Percentiles rank a stretch among this genome's conserved stretches.
Evolutionary conservation across 1,139 yeast species (phyloP).

Genomic region (Eremothecium cymbalariae): DNA sequence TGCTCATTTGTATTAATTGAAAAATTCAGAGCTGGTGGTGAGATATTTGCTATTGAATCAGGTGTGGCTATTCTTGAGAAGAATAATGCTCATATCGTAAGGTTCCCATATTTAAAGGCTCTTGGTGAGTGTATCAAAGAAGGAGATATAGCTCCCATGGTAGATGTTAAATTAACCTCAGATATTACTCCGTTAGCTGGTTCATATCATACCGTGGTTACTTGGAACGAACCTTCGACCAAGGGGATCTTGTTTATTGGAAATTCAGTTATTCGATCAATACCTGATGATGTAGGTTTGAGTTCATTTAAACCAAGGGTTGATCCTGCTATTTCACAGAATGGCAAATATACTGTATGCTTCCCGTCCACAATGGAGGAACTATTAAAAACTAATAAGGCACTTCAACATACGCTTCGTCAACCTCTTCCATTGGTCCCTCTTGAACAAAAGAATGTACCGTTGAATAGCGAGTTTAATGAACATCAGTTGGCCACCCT

Average conservation of each 20-base stretch:
- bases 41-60: neutral
- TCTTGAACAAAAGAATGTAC: conserved; percentile 18
- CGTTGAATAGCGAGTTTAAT: conserved; percentile 19
- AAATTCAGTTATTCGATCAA: too few relatives aligned
- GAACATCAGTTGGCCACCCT: conserved; percentile 25
- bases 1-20: conserved; percentile 6
- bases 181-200: conserved; percentile 7
- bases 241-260: conserved; percentile 7
- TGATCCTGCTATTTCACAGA: too few relatives aligned
- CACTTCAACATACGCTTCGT: conserved; percentile 13
- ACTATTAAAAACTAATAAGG: conserved; percentile 14
- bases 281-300: too few relatives aligned
- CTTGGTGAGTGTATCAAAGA: conserved; percentile 17
- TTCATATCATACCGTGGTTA: conserved; percentile 2
- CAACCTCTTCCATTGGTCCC: conserved; percentile 17
- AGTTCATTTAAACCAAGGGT: too few relatives aligned
- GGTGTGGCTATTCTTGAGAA: conserved; percentile 7
- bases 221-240: conserved; percentile 14
- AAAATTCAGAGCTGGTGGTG: conserved; percentile 21
- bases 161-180: conserved; percentile 15
- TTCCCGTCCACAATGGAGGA: conserved; percentile 21
- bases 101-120: conserved; percentile 12
- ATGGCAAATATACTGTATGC: conserved; percentile 9
- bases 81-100: conserved; percentile 1
- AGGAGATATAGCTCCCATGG: conserved; percentile 18